Evolutionary conservation across 23 red algal species (phyloP).

Genomic region (Agarophyton chilense): DNA sequence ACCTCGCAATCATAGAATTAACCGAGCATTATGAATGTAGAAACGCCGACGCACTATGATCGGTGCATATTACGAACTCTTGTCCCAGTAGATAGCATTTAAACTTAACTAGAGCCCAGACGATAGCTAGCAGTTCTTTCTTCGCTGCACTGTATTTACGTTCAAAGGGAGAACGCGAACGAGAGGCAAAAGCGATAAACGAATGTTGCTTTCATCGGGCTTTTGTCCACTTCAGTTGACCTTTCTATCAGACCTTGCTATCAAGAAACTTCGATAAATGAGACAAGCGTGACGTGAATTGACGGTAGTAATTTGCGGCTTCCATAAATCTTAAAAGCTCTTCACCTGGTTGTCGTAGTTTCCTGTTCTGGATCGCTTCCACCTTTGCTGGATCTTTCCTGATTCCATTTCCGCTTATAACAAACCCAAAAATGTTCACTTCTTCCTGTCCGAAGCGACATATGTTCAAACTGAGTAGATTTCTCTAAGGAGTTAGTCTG

Average conservation of each 20-base stretch:
- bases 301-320: neutral
- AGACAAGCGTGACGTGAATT: neutral
- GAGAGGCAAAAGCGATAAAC: neutral
- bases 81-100: neutral
- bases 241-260: too few species aligned
- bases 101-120: neutral
- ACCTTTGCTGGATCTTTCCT: neutral
- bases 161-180: neutral
- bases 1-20: neutral
- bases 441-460: constrained; percentile 11
- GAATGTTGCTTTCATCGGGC: neutral
- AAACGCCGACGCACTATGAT: neutral
- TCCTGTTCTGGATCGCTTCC: neutral
- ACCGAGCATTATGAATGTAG: neutral
- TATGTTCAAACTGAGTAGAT: constrained; percentile 11
- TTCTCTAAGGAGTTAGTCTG: neutral
- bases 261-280: too few species aligned
- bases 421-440: neutral
- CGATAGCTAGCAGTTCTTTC: neutral
- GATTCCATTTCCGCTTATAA: neutral
- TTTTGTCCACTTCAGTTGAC: neutral
- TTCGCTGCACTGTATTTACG: neutral
- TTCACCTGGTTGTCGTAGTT: neutral
- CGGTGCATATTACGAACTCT: neutral
- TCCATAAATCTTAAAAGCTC: neutral